phyloP scores from a whole-genome alignment of 495 filamentous ascomycete genomes.

The Penicillium subrubescens region DNA sequence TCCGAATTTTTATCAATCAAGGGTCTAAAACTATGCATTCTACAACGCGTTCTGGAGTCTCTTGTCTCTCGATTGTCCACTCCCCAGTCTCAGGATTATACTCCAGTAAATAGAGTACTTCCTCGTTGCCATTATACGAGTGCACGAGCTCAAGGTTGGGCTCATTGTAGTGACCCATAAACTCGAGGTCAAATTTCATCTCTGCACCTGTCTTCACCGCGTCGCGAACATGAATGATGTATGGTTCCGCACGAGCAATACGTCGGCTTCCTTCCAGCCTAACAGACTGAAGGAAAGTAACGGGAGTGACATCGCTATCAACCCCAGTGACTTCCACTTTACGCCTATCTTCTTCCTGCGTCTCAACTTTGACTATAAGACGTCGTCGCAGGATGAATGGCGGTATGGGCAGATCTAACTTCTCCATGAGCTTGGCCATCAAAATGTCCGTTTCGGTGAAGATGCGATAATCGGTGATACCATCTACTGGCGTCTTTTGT shows the following conservation, averaged over 20 bases:
- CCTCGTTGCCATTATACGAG: not conserved
- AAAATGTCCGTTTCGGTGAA: constrained; percentile 7
- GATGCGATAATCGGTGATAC: not conserved
- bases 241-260: constrained; percentile 14
- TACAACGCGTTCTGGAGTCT: not conserved
- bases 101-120: not conserved
- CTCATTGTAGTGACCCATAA: not conserved
- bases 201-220: not conserved
- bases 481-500: constrained; percentile 5
- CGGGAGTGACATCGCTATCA: constrained; percentile 14
- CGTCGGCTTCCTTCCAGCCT: constrained; percentile 12
- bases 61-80: not conserved
- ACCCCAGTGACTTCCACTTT: constrained; percentile 8
- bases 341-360: constrained; percentile 2
- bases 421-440: constrained; percentile 7
- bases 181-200: not conserved
- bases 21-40: not conserved
- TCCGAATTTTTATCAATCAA: not conserved
- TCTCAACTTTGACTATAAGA: constrained; percentile 7
- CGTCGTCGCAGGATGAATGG: constrained; percentile 4
- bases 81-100: not conserved
- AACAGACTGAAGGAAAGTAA: constrained; percentile 15
- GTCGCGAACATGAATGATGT: constrained; percentile 5
- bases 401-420: not conserved
- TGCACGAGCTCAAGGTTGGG: not conserved